phyloP scores from a whole-genome alignment of 345 rosid genomes.

The Firmiana major region DNA sequence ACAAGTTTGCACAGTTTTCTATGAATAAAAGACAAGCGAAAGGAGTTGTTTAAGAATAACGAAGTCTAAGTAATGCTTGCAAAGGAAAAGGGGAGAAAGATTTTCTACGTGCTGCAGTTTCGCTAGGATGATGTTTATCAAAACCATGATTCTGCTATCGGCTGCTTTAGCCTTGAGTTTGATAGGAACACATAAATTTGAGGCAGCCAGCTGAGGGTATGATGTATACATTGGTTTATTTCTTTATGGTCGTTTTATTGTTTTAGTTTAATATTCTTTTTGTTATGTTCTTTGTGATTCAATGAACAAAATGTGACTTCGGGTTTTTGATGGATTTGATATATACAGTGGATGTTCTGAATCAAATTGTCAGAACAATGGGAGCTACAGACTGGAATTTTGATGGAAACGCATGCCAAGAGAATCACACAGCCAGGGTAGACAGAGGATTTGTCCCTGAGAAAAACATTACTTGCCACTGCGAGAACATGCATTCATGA shows the following conservation, averaged over 20 bases:
- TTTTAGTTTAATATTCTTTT: neutral
- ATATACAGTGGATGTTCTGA: conserved; percentile 45
- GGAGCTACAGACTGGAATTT: conserved; percentile 53
- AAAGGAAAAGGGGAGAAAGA: neutral
- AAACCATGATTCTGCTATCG: neutral
- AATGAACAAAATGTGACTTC: neutral
- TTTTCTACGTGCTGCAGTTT: neutral
- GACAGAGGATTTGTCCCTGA: conserved; percentile 15
- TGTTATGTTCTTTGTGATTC: neutral
- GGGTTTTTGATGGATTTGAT: neutral
- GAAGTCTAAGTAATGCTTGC: neutral
- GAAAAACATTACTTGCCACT: conserved; percentile 28
- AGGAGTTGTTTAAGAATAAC: neutral
- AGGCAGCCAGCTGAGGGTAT: conserved; percentile 39
- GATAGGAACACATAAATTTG: conserved; percentile 9
- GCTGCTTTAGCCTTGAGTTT: neutral
- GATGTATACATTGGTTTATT: neutral
- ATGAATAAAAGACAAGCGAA: neutral
- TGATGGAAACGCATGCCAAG: conserved; percentile 35
- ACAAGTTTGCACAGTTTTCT: neutral
- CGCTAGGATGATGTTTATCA: neutral
- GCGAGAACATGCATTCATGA: no score
- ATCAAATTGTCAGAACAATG: conserved; percentile 40
- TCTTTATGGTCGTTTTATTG: neutral
- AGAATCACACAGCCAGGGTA: conserved; percentile 20